A percentile compares a stretch with the other conserved stretches of the same genome.
Conservation (phyloP, 2,329 filamentous ascomycete genomes). For the Colletotrichum chrysophilum region DNA sequence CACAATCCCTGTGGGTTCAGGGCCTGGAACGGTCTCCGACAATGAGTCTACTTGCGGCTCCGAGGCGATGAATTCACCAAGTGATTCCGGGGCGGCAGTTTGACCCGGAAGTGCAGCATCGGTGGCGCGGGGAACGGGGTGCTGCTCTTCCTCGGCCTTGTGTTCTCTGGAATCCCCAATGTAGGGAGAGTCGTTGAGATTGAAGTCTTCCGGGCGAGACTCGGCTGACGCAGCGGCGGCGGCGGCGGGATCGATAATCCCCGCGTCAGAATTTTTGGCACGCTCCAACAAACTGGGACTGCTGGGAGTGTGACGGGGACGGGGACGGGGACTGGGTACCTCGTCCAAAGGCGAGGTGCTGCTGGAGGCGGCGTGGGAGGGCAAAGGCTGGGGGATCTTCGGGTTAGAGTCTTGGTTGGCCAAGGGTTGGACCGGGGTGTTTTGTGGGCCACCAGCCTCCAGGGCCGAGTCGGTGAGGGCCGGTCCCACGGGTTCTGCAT, state of each 20-base stretch:
- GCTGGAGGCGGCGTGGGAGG: not conserved
- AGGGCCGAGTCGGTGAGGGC: slow-evolving; percentile 24
- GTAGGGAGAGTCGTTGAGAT: slow-evolving; percentile 27
- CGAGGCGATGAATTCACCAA: slow-evolving; percentile 7
- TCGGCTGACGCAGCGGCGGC: not conserved
- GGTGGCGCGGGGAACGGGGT: not conserved
- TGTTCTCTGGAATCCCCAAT: slow-evolving; percentile 34
- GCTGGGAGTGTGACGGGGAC: not conserved
- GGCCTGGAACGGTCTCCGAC: not conserved
- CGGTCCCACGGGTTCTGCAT: slow-evolving; percentile 22
- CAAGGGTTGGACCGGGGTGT: slow-evolving; percentile 18
- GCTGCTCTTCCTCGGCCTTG: slow-evolving; percentile 25
- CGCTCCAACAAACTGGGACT: not conserved
- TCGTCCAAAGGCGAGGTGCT: not conserved
- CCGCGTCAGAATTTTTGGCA: slow-evolving; percentile 20
- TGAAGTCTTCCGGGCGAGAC: slow-evolving; percentile 26
- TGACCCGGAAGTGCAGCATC: slow-evolving; percentile 7
- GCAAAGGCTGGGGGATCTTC: slow-evolving; percentile 21
- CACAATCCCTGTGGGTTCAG: slow-evolving; percentile 6
- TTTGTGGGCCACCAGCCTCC: slow-evolving; percentile 19
- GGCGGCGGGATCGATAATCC: slow-evolving; percentile 7
- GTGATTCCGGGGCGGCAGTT: slow-evolving; percentile 5
- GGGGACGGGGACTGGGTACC: not conserved
- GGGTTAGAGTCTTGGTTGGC: slow-evolving; percentile 22
- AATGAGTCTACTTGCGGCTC: slow-evolving; percentile 12